These are phyloP conservation scores for Astragalus membranaceus DNA, from an alignment of 306 rosid genomes.

Conservation along the genomic window DNA sequence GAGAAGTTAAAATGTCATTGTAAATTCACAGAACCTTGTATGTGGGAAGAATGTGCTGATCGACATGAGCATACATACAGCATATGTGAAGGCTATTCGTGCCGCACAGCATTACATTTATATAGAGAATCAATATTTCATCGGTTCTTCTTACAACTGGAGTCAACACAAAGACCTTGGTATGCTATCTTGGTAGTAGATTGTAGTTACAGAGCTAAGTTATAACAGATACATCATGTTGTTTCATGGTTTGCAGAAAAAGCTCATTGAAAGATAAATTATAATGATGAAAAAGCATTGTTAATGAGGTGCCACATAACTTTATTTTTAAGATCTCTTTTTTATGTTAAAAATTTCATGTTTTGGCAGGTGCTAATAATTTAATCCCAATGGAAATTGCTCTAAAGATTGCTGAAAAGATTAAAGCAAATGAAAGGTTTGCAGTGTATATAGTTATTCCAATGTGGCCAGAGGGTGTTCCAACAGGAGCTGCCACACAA, in stretches of 20 bases:
- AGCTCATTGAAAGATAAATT: neutral
- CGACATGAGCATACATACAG: conserved; percentile 94
- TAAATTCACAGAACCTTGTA: conserved; percentile 61
- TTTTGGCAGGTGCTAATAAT: conserved; percentile 81
- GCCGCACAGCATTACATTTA: conserved; percentile 79
- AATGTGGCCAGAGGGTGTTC: conserved; percentile 99
- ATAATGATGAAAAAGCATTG: neutral
- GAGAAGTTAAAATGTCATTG: conserved; percentile 16
- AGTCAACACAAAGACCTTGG: conserved; percentile 77
- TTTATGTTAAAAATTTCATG: conserved; percentile 11
- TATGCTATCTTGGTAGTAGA: conserved; percentile 19
- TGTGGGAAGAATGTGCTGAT: conserved; percentile 86
- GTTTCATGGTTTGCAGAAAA: neutral
- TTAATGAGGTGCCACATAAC: neutral
- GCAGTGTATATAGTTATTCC: conserved; percentile 90
- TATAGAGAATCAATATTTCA: conserved; percentile 87
- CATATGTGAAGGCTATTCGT: conserved; percentile 82
- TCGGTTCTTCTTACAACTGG: conserved; percentile 89
- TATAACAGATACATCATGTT: neutral
- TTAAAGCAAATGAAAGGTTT: conserved; percentile 82
- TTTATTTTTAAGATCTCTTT: neutral
- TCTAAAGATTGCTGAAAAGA: conserved; percentile 83
- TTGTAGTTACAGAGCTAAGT: neutral
- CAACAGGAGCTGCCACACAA: conserved; percentile 88
- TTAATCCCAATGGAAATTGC: conserved; percentile 98